These are phyloP conservation scores for Pyrenochaeta sp. DNA, from an alignment of 2,329 filamentous ascomycete species.

Conservation along the genomic window DNA sequence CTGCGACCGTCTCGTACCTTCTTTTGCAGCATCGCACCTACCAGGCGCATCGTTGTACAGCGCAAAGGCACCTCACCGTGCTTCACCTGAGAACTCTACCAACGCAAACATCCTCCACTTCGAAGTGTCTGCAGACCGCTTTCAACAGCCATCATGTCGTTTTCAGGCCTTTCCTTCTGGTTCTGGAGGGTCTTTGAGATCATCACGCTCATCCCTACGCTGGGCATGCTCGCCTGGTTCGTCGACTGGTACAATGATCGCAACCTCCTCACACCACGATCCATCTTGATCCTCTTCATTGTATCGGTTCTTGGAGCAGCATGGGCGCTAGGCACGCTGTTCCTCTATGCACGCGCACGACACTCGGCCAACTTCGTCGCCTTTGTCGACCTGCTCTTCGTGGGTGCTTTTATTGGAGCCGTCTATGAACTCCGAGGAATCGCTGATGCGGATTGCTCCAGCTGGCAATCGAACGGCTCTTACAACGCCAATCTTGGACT, in stretches of 20 bases:
- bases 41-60: conserved; percentile 10
- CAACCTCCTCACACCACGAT: conserved; percentile 66
- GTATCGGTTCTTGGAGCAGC: conserved; percentile 67
- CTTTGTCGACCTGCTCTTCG: conserved; percentile 68
- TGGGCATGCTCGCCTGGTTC: conserved; percentile 70
- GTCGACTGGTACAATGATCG: conserved; percentile 65
- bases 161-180: conserved; percentile 67
- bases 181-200: conserved; percentile 69
- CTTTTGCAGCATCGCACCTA: conserved; percentile 16
- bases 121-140: conserved; percentile 5
- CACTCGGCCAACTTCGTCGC: conserved; percentile 68
- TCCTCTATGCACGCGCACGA: conserved; percentile 66
- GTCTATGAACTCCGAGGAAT: conserved; percentile 68
- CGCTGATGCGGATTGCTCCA: conserved; percentile 71
- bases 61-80: conserved; percentile 9
- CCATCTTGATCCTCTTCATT: conserved; percentile 71
- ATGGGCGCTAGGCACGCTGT: conserved; percentile 68
- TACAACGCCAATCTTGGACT: conserved; percentile 66
- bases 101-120: conserved; percentile 13
- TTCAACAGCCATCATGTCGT: conserved; percentile 50
- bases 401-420: conserved; percentile 69
- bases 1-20: conserved; percentile 18
- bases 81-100: conserved; percentile 15
- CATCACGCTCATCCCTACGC: conserved; percentile 68
- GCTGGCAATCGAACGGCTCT: conserved; percentile 62